Conservation (phyloP, 306 rosid species). For the Trifolium dubium region DNA sequence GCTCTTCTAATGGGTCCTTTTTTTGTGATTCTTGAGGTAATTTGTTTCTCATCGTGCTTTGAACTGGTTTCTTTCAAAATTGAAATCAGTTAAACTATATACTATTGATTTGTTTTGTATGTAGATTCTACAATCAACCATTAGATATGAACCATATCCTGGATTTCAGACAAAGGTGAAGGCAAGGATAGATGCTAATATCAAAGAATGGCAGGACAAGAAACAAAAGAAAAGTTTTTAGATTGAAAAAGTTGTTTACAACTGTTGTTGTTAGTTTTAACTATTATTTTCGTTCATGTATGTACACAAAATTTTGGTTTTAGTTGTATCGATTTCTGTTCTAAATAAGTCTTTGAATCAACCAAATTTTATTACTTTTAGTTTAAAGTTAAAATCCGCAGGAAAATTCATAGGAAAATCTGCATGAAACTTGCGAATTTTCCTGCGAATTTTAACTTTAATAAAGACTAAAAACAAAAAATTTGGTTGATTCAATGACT, state of each 20-base stretch:
- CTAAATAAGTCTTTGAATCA: no score
- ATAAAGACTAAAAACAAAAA: no score
- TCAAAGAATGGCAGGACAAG: slow-evolving; percentile 70
- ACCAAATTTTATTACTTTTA: no score
- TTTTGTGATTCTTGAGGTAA: slow-evolving; percentile 80
- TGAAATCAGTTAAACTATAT: background rate
- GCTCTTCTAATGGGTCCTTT: slow-evolving; percentile 92
- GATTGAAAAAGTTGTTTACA: background rate
- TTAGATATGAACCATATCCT: slow-evolving; percentile 84
- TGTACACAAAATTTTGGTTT: no score
- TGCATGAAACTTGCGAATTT: no score
- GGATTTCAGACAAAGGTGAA: slow-evolving; percentile 70
- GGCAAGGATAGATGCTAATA: slow-evolving; percentile 58
- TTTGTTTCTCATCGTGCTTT: slow-evolving; percentile 13
- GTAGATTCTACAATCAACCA: slow-evolving; percentile 59
- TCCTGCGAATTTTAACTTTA: no score
- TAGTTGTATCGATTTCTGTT: no score
- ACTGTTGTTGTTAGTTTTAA: background rate
- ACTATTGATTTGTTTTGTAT: slow-evolving; percentile 34
- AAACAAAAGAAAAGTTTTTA: slow-evolving; percentile 63
- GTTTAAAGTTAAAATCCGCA: no score
- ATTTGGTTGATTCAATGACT: no score
- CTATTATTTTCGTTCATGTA: no score
- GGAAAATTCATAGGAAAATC: no score
- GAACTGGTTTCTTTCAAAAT: background rate